phyloP scores from a whole-genome alignment of 2,329 filamentous ascomycete genomes.

The Microdochium paspali region DNA sequence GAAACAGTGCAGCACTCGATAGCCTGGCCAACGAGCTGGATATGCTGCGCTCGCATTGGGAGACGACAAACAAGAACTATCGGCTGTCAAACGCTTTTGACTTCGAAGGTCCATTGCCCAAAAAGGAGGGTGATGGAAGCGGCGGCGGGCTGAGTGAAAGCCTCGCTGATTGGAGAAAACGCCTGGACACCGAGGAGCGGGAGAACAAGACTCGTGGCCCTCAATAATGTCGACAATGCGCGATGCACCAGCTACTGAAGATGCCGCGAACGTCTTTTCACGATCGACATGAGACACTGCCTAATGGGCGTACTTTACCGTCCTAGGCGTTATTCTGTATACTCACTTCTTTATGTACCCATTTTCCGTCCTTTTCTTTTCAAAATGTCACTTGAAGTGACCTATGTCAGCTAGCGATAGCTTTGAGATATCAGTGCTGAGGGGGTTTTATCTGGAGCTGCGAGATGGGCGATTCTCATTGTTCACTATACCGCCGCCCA shows the following conservation, averaged over 20 bases:
- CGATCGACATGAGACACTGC: neutral
- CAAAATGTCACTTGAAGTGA: too few relatives aligned
- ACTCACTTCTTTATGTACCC: too few relatives aligned
- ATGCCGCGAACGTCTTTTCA: neutral
- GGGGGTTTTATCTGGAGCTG: too few relatives aligned
- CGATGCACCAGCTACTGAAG: neutral
- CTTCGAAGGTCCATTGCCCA: slow-evolving; percentile 49
- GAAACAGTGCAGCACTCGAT: slow-evolving; percentile 67
- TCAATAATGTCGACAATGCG: neutral
- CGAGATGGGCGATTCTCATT: too few relatives aligned
- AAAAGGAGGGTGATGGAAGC: slow-evolving; percentile 33
- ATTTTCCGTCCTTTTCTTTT: too few relatives aligned
- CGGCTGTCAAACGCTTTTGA: slow-evolving; percentile 84
- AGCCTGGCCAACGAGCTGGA: slow-evolving; percentile 89
- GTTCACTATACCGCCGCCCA: too few relatives aligned
- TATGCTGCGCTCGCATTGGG: slow-evolving; percentile 83
- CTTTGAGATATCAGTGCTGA: too few relatives aligned
- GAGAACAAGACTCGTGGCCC: slow-evolving; percentile 1
- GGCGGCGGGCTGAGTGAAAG: slow-evolving; percentile 56
- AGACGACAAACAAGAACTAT: slow-evolving; percentile 92
- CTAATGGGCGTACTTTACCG: too few relatives aligned
- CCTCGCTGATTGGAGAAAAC: slow-evolving; percentile 70
- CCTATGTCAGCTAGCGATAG: too few relatives aligned
- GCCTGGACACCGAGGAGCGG: slow-evolving; percentile 53
- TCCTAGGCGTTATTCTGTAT: too few relatives aligned